These are phyloP conservation scores for Helianthus tuberosus DNA, from an alignment of 129 eudicot species.

Conservation along the genomic window DNA sequence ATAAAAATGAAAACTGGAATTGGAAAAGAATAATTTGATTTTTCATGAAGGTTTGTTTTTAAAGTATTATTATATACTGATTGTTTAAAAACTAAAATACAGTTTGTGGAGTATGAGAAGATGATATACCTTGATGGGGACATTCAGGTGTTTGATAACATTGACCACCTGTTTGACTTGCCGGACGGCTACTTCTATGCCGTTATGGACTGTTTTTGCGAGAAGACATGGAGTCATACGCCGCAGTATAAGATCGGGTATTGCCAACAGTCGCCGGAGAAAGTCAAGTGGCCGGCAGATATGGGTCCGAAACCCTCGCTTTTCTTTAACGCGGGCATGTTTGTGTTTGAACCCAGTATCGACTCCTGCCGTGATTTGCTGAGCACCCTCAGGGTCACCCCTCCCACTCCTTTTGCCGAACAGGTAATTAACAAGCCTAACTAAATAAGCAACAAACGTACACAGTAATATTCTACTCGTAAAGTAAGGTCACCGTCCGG, in stretches of 20 bases:
- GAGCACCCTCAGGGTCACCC: constrained; percentile 50
- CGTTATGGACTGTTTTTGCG: constrained; percentile 87
- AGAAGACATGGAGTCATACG: constrained; percentile 82
- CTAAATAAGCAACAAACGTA: too few species aligned
- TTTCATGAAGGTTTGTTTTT: too few species aligned
- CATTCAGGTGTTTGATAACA: constrained; percentile 74
- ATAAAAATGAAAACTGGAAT: too few species aligned
- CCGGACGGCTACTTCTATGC: constrained; percentile 69
- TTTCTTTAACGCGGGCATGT: constrained; percentile 88
- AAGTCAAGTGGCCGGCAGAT: constrained; percentile 61
- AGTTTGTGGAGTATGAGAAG: constrained; percentile 82
- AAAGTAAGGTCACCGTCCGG: too few species aligned
- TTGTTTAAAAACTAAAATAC: not conserved
- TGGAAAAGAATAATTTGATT: too few species aligned
- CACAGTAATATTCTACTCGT: too few species aligned
- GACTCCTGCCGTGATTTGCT: constrained; percentile 48
- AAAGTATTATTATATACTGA: not conserved
- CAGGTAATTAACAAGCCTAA: constrained; percentile 42
- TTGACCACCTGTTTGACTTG: constrained; percentile 76
- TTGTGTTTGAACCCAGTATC: constrained; percentile 63
- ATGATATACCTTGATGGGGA: constrained; percentile 91
- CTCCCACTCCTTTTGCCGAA: constrained; percentile 91
- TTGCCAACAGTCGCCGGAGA: constrained; percentile 84
- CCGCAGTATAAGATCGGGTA: constrained; percentile 74
- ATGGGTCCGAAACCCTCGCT: constrained; percentile 63